phyloP scores from a whole-genome alignment of 148 eudicot species.

The Cornus kousa region DNA sequence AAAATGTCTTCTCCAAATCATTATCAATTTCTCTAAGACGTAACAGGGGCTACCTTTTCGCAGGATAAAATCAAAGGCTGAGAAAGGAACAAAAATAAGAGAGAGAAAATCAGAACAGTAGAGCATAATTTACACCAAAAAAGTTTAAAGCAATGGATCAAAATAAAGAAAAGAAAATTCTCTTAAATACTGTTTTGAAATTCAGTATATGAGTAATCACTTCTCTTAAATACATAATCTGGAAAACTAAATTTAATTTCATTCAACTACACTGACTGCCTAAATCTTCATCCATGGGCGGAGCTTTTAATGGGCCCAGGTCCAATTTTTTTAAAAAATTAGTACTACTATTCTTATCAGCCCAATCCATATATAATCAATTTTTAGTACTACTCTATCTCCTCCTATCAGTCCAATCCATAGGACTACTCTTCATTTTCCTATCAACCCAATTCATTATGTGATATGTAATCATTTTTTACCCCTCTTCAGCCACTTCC shows the following conservation, averaged over 20 bases:
- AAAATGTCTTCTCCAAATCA: conserved; percentile 62
- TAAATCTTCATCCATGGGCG: background rate
- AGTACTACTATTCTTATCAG: no score
- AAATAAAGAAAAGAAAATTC: background rate
- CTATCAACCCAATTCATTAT: no score
- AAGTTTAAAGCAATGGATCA: background rate
- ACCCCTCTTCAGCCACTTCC: no score
- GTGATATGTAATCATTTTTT: no score
- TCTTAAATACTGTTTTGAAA: background rate
- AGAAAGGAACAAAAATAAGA: background rate
- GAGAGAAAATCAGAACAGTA: conserved; percentile 7
- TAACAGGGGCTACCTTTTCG: conserved; percentile 27
- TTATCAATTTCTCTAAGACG: conserved; percentile 46
- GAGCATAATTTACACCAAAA: background rate
- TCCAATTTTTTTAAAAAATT: no score
- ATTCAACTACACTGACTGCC: background rate
- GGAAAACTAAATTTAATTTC: background rate
- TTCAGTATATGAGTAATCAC: background rate
- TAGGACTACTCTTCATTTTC: no score
- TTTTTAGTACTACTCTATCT: no score
- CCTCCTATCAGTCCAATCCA: no score
- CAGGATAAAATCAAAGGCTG: conserved; percentile 17
- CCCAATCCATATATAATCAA: no score
- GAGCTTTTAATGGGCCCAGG: no score
- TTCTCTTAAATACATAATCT: background rate